Percentiles rank a stretch among this genome's conserved stretches.
phyloP scores from a whole-genome alignment of 2,329 filamentous ascomycete genomes.

The Diaporthe eres region DNA sequence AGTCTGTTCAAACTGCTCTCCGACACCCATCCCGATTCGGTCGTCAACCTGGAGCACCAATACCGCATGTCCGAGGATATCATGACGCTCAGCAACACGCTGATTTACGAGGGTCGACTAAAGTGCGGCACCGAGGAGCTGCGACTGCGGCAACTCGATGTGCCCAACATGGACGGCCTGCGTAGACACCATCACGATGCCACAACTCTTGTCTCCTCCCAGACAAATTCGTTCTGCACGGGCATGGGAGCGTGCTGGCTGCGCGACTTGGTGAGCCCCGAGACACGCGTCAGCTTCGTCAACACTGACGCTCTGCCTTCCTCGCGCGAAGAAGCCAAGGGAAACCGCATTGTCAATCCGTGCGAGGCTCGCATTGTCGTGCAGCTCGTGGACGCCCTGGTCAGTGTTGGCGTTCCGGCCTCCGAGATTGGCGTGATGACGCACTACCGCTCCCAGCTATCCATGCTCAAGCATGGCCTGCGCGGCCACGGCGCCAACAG shows the following conservation, averaged over 20 bases:
- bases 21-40: constrained; percentile 86
- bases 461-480: constrained; percentile 82
- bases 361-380: constrained; percentile 84
- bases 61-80: constrained; percentile 99
- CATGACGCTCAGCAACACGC: constrained; percentile 91
- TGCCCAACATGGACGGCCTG: constrained; percentile 77
- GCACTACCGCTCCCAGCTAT: constrained; percentile 93
- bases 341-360: constrained; percentile 89
- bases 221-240: constrained; percentile 66
- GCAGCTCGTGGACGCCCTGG: constrained; percentile 84
- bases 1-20: constrained; percentile 95
- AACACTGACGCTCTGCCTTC: constrained; percentile 85
- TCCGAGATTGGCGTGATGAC: constrained; percentile 94
- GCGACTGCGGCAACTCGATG: constrained; percentile 75
- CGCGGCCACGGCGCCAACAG: constrained; percentile 61
- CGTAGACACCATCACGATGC: constrained; percentile 70
- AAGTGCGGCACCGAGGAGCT: constrained; percentile 89
- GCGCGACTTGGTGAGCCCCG: constrained; percentile 76
- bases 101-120: constrained; percentile 92
- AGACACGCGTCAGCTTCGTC: constrained; percentile 84
- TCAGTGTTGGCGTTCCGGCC: constrained; percentile 81
- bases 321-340: constrained; percentile 80
- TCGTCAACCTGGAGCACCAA: constrained; percentile 94
- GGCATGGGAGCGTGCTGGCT: constrained; percentile 79
- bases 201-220: constrained; percentile 49